phyloP scores from a whole-genome alignment of 2,329 filamentous ascomycete genomes.

The Fusarium pilosicola region DNA sequence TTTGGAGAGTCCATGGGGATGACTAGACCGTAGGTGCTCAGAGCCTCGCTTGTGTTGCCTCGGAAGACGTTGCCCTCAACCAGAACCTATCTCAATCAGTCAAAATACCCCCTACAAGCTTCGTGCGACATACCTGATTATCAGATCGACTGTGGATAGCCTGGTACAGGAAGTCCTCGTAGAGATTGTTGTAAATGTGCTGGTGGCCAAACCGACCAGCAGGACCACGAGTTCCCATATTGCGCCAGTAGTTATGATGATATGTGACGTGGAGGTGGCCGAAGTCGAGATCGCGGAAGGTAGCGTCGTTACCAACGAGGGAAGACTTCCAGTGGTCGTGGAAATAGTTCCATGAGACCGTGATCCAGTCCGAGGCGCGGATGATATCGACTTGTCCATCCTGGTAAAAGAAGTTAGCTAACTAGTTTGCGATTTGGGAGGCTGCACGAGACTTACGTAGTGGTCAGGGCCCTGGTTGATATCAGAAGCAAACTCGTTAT shows the following conservation, averaged over 20 bases:
- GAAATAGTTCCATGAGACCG: slow-evolving; percentile 60
- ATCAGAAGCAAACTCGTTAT: slow-evolving; percentile 58
- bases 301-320: slow-evolving; percentile 54
- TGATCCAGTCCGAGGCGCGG: slow-evolving; percentile 57
- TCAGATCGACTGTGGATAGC: slow-evolving; percentile 60
- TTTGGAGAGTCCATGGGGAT: slow-evolving; percentile 66
- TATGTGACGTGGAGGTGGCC: slow-evolving; percentile 60
- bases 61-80: slow-evolving; percentile 61
- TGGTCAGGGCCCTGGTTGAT: slow-evolving; percentile 52
- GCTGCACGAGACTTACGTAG: slow-evolving; percentile 38
- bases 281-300: slow-evolving; percentile 52
- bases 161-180: slow-evolving; percentile 58
- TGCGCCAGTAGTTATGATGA: slow-evolving; percentile 61
- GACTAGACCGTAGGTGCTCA: slow-evolving; percentile 64
- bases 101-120: fast-evolving
- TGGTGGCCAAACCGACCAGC: slow-evolving; percentile 61
- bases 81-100: slow-evolving; percentile 48
- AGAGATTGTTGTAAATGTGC: slow-evolving; percentile 61
- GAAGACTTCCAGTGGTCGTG: slow-evolving; percentile 61
- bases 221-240: slow-evolving; percentile 58
- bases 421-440: fast-evolving
- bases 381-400: slow-evolving; percentile 59
- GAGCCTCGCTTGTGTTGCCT: slow-evolving; percentile 58
- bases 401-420: not conserved
- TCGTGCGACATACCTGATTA: slow-evolving; percentile 44